These are phyloP conservation scores for Aspergillus glaucus DNA, from an alignment of 2,329 filamentous ascomycete species.

Conservation along the genomic window DNA sequence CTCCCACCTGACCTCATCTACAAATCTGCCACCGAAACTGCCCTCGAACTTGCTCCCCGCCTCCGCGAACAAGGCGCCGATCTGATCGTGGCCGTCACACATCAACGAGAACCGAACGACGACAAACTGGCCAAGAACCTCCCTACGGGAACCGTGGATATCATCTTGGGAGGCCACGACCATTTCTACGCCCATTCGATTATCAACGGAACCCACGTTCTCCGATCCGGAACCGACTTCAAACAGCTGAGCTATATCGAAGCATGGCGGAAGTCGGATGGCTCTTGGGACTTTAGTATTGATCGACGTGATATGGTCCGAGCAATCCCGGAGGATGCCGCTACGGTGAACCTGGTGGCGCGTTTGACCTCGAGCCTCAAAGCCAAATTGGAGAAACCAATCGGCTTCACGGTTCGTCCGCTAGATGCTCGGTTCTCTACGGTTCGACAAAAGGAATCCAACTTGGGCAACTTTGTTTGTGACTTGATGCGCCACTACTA, in stretches of 20 bases:
- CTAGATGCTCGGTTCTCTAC: conserved; percentile 83
- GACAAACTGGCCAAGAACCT: conserved; percentile 71
- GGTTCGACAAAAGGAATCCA: conserved; percentile 69
- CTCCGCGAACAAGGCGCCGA: conserved; percentile 73
- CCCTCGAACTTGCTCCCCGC: conserved; percentile 65
- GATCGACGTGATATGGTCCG: conserved; percentile 66
- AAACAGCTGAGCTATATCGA: conserved; percentile 88
- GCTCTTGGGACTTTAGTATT: conserved; percentile 71
- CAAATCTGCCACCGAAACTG: conserved; percentile 69
- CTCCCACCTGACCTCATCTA: conserved; percentile 78
- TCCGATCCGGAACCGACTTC: conserved; percentile 87
- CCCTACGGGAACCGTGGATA: conserved; percentile 67
- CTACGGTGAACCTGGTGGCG: conserved; percentile 57
- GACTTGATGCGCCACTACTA: conserved; percentile 86
- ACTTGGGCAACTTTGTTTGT: conserved; percentile 84
- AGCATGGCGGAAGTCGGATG: conserved; percentile 53
- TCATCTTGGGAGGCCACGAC: conserved; percentile 83
- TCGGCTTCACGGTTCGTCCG: conserved; percentile 75
- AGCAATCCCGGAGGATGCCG: conserved; percentile 57
- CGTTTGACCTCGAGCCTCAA: conserved; percentile 67
- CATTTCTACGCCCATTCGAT: conserved; percentile 77
- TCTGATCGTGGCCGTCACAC: conserved; percentile 73
- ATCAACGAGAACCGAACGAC: conserved; percentile 85
- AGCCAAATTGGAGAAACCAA: conserved; percentile 69
- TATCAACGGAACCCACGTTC: conserved; percentile 71